Base-by-base conservation (phyloP, 257 asterid genomes). In the Forsythia suspensa region DNA sequence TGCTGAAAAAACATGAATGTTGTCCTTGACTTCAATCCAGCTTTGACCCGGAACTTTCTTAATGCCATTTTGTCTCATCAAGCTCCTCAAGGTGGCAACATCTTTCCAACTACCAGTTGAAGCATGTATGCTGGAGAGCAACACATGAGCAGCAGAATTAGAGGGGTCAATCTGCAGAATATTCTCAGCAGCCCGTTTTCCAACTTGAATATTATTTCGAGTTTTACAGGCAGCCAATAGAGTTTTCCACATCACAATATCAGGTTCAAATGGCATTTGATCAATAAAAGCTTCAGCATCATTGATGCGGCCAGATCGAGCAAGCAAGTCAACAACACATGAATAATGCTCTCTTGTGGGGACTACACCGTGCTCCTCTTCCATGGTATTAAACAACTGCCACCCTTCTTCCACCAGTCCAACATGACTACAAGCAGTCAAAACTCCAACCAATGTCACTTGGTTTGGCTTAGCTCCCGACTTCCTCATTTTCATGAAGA, bases 321-420 rank as follows among this genome's bases (percentile, higher is more conserved):
- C 89, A 48, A 92, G 91, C 90, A 90, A 76, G 80, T 92, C 96
- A n/a, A 90, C 89, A 1, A 92, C 84, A 70, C 97, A 92, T 1
- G 95, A 87, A 38, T 79, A 78, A 61, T 92, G 96, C 85, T 92
- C 96, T 79, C 89, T 89, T 5, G 95, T 86, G 6, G 92, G 95
- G 80, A 46, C 71, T 55, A 92, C 82, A 15, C 89, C 89, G 61
- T 89, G 85, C 67, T 87, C 91, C 10, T 7, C 78, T 80, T 88
- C 88, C 97, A 91, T 89, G 3, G 87, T 81, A 21, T 85, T 48
- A 71, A 91, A 92, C 59, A 92, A 24, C 72, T 70, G 70, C 92
- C 90, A 86, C 55, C 97, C 97, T 83, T 92, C 96, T 40, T 91
- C 88, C 38, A 91, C 94, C 74, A 89, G 85, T 51, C 97, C 97